These are phyloP conservation scores for Fomitopsis serialis DNA, from an alignment of 768 basidiomycete species.

Conservation along the genomic window DNA sequence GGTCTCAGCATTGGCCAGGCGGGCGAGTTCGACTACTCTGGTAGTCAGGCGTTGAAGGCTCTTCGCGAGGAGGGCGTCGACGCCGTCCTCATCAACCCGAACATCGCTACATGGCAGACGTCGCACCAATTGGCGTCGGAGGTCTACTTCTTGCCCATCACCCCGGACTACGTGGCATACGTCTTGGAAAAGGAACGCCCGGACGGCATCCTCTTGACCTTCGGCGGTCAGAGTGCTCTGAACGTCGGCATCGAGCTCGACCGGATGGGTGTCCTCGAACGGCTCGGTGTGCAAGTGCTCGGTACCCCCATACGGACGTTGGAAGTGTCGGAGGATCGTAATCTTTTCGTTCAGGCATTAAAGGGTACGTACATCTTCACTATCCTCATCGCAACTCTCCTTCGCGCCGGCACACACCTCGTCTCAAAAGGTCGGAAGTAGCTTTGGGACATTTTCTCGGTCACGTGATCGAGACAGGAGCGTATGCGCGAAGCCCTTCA, in stretches of 20 bases:
- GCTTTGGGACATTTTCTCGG: too few species aligned
- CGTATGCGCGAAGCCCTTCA: too few species aligned
- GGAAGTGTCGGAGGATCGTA: slow-evolving; percentile 95
- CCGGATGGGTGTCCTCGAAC: slow-evolving; percentile 92
- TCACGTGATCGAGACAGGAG: too few species aligned
- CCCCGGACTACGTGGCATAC: slow-evolving; percentile 96
- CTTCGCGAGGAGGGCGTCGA: slow-evolving; percentile 92
- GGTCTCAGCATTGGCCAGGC: slow-evolving; percentile 97
- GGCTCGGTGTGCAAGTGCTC: slow-evolving; percentile 87
- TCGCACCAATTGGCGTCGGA: slow-evolving; percentile 95
- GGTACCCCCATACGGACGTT: slow-evolving; percentile 94
- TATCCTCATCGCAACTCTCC: not conserved
- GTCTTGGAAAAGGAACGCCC: slow-evolving; percentile 98
- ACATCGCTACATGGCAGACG: slow-evolving; percentile 99
- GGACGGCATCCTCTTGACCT: slow-evolving; percentile 94
- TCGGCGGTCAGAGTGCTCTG: slow-evolving; percentile 96
- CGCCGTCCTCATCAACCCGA: slow-evolving; percentile 95
- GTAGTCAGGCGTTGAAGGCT: slow-evolving; percentile 97
- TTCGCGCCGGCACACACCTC: too few species aligned
- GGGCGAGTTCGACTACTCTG: slow-evolving; percentile 99
- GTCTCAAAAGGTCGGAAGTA: too few species aligned
- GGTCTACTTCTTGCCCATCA: slow-evolving; percentile 96
- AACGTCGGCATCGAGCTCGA: slow-evolving; percentile 97
- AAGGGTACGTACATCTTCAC: slow-evolving; percentile 56
- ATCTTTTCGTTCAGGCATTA: slow-evolving; percentile 92